Conservation (phyloP, 176 grass and related monocot genomes). For the Carex pumila region DNA sequence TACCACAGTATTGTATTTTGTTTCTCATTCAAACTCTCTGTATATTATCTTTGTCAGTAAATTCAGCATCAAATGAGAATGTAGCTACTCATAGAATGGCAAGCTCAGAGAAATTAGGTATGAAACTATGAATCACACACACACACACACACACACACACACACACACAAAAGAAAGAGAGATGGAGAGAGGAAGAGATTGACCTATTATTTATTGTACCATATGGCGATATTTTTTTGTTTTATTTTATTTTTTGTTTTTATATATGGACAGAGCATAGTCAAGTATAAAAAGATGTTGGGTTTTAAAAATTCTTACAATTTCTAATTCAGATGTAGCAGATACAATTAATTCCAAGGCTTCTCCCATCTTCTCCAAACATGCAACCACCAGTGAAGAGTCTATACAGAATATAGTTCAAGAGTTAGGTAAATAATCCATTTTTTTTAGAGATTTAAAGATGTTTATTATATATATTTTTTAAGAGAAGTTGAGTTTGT, state of each 20-base stretch:
- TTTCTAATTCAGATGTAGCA: not conserved
- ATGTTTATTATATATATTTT: not conserved
- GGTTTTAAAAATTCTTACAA: not conserved
- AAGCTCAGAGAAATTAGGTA: conserved; percentile 1
- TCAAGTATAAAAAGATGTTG: no score
- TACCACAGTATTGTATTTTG: not conserved
- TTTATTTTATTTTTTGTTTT: no score
- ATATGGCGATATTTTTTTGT: no score
- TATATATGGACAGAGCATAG: no score
- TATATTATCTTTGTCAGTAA: not conserved
- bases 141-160: not conserved
- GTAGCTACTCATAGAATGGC: not conserved
- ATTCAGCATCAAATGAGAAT: not conserved
- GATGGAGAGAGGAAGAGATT: no score
- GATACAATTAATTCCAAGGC: not conserved
- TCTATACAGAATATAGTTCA: conserved; percentile 14
- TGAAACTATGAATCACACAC: not conserved
- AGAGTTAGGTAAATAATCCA: conserved; percentile 16
- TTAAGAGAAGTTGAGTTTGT: no score
- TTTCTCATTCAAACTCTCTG: not conserved
- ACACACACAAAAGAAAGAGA: not conserved
- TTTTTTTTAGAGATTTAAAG: not conserved
- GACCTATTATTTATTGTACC: no score
- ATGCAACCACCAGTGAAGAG: not conserved
- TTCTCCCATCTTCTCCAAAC: not conserved